phyloP scores from a whole-genome alignment of 495 filamentous ascomycete species.

The Hyaloscypha variabilis region DNA sequence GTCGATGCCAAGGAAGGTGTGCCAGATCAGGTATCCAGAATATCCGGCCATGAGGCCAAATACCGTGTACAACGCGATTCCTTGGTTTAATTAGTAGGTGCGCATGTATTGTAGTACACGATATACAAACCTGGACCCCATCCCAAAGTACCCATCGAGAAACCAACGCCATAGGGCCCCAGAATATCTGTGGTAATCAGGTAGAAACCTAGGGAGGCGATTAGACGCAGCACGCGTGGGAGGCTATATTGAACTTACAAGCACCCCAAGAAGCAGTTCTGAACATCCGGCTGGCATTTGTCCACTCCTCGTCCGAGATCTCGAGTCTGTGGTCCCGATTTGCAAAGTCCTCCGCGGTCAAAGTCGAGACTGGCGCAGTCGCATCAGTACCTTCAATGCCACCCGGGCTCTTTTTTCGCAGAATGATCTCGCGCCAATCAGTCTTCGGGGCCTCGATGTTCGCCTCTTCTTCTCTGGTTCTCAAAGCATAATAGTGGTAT shows the following conservation, averaged over 20 bases:
- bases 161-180: constrained; percentile 18
- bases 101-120: background rate
- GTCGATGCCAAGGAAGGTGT: constrained; percentile 58
- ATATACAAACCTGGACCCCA: constrained; percentile 18
- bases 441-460: constrained; percentile 31
- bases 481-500: constrained; percentile 50
- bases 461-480: constrained; percentile 43
- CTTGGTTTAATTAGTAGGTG: constrained; percentile 2
- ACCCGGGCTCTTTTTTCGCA: constrained; percentile 10
- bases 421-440: constrained; percentile 27
- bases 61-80: constrained; percentile 42
- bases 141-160: constrained; percentile 18
- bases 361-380: background rate
- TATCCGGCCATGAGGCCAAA: constrained; percentile 42
- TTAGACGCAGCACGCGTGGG: background rate
- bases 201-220: constrained; percentile 42
- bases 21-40: constrained; percentile 59
- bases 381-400: constrained; percentile 18
- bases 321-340: constrained; percentile 15
- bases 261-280: constrained; percentile 51
- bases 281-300: constrained; percentile 43
- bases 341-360: constrained; percentile 8
- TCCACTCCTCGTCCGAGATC: constrained; percentile 40
- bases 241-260: constrained; percentile 5
- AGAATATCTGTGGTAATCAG: constrained; percentile 53